phyloP scores from a whole-genome alignment of 2,329 filamentous ascomycete species.

The Penicillium corylophilum region DNA sequence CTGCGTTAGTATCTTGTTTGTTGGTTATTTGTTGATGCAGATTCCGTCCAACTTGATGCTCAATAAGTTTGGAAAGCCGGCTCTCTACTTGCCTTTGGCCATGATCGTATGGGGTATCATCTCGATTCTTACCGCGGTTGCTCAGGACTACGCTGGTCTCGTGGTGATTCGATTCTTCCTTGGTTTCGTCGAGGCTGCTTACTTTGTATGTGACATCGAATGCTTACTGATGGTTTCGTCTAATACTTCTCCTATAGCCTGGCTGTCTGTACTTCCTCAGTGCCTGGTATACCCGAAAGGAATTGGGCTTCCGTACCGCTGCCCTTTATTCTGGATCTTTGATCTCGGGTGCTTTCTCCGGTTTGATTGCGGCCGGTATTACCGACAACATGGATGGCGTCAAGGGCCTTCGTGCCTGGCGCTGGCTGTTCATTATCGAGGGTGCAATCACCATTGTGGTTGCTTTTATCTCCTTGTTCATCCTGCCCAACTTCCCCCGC shows the following conservation, averaged over 20 bases:
- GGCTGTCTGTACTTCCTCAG: conserved; percentile 42
- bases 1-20: conserved; percentile 47
- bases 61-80: conserved; percentile 45
- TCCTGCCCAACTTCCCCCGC: conserved; percentile 67
- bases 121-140: conserved; percentile 44
- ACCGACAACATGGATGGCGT: conserved; percentile 61
- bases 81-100: conserved; percentile 51
- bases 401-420: conserved; percentile 58
- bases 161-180: conserved; percentile 49
- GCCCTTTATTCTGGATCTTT: conserved; percentile 62
- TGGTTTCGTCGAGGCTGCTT: conserved; percentile 38
- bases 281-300: conserved; percentile 24
- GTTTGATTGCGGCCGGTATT: conserved; percentile 64
- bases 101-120: conserved; percentile 64
- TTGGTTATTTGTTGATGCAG: conserved; percentile 65
- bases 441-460: conserved; percentile 64
- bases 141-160: conserved; percentile 50
- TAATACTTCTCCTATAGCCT: conserved; percentile 2
- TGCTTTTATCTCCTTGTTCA: conserved; percentile 56
- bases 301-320: conserved; percentile 44
- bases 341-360: conserved; percentile 70
- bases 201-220: conserved; percentile 43
- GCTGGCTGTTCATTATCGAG: conserved; percentile 70
- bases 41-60: conserved; percentile 19
- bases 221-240: too few relatives aligned